Evolutionary conservation across 1,284 basidiomycete species (phyloP), one percentile per base, ranked within the genome.

Genomic region (Farysia itapuensis): DNA sequence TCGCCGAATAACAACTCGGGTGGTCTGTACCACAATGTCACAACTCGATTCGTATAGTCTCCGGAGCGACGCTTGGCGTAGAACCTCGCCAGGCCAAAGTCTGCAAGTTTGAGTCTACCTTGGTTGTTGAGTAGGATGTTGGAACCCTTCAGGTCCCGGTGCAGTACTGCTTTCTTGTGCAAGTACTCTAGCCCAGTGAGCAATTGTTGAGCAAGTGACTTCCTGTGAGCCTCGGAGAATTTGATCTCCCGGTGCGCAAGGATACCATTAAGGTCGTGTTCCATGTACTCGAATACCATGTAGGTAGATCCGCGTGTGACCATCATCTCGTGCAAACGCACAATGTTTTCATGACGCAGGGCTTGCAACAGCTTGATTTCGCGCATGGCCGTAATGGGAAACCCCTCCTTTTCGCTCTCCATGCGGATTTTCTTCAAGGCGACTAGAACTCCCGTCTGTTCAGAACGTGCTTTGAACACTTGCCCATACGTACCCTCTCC

Each of bases 231-330:
- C 14, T 85, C 82, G 1, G 84, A 83, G 74, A 99, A 96, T 32
- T 57, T 43, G 89, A 93, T 76, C 4, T 89, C 85, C 0, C 85
- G 90, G 78, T 97, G 93, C 1, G 90, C 89, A 12, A 99, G 82
- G 41, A 98, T 83, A 2, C 96, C 96, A 3, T 92, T 96, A 39
- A 99, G 82, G 75, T 99, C 95, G 77, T 98, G 94, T 72, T 98
- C 92, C 89, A 97, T 92, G 78, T 99, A 99, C 78, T 98, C 93
- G 72, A 98, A 92, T 21, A 99, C 94, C 93, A 98, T 98, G 79
- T 93, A 96, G 16, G 96, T 90, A 31, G 89, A 88, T 43, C 90
- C 35, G 12, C 58, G 43, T 7, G 91, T 90, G 1, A 97, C 92
- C 87, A 99, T 92, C 90, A 99, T 98, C 79, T 99, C 96, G 60